A percentile compares a stretch with the other conserved stretches of the same genome.
phyloP scores from a whole-genome alignment of 192 early-diverging fungal species.

The Coemansia sp. region DNA sequence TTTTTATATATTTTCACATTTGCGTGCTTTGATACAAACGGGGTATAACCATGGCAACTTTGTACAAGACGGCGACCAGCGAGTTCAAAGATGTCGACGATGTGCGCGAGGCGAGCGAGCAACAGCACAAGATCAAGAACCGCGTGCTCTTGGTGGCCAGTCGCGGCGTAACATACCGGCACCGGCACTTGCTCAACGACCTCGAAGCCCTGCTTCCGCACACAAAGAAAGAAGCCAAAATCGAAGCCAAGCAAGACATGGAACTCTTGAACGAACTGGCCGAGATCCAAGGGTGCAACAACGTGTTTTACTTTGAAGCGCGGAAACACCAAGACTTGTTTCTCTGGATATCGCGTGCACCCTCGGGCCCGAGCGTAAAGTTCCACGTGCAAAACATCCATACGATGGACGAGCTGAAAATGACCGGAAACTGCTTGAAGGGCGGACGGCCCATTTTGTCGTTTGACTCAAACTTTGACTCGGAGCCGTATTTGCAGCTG shows the following conservation, averaged over 20 bases:
- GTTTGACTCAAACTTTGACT: constrained; percentile 93
- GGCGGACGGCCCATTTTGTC: constrained; percentile 93
- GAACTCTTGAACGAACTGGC: constrained; percentile 90
- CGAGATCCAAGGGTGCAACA: constrained; percentile 98
- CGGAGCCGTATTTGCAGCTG: constrained; percentile 77
- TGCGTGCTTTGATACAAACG: no score
- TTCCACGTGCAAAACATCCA: constrained; percentile 97
- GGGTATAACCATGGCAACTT: constrained; percentile 24
- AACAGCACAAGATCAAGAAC: constrained; percentile 79
- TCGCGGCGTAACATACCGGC: constrained; percentile 80
- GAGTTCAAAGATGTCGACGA: constrained; percentile 48
- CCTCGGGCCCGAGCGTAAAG: constrained; percentile 92
- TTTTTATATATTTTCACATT: no score
- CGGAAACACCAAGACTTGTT: constrained; percentile 91
- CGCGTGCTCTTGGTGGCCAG: constrained; percentile 86
- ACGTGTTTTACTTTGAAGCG: constrained; percentile 94
- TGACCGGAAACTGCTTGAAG: constrained; percentile 98
- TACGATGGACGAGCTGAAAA: constrained; percentile 98
- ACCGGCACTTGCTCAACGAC: constrained; percentile 92
- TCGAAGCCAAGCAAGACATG: constrained; percentile 90
- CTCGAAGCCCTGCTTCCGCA: constrained; percentile 86
- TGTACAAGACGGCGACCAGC: constrained; percentile 49
- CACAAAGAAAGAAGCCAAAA: constrained; percentile 93
- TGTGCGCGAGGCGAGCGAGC: constrained; percentile 53
- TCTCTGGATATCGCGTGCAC: constrained; percentile 93